Evolutionary conservation across 345 rosid genomes (phyloP), one percentile per base, ranked within the genome.

Genomic region (Bretschneidera sinensis): DNA sequence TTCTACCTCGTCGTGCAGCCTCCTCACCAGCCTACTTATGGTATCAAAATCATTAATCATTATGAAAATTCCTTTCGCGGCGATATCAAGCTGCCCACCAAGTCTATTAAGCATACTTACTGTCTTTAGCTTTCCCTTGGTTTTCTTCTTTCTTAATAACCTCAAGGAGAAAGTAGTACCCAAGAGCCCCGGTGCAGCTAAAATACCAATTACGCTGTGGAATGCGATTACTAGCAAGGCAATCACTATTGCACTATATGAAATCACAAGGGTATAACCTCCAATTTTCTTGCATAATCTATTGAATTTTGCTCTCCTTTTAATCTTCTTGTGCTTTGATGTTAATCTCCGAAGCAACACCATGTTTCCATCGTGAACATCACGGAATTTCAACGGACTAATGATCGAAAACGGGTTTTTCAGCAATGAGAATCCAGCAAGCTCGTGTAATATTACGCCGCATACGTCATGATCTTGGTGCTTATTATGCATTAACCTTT

Each of bases 21-120:
- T 81, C 81, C 69, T 68, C 4, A 74, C 80, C 64, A 86, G 64
- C 67, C 86, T 68, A 57, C 91, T 76, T 58, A 90, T 65, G 0
- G 96, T 90, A 47, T 85, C 83, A 51, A 94, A 79, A 71, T 88
- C 96, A n/a, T 94, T 88, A 50, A 83, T 71, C 76, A 86, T 15
- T 71, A 88, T 79, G 54, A 74, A 94, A 35, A 79, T 68, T 61
- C 90, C 94, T 77, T 79, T 94, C 0, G 92, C 95, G 6, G 96
- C 94, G 20, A 71, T 59, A 43, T 94, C 92, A n/a, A 90, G 77
- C 76, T 92, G 87, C 10, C 57, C 63, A 20, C 73, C 64, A 1
- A 82, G 72, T 33, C 77, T 81, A 62, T 81, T 75, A 14, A 67
- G 73, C 67, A 54, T 25, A 53, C 74, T 68, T 49, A 73, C 74